phyloP scores from a whole-genome alignment of 495 filamentous ascomycete genomes.

The Chaetomidium leptoderma region DNA sequence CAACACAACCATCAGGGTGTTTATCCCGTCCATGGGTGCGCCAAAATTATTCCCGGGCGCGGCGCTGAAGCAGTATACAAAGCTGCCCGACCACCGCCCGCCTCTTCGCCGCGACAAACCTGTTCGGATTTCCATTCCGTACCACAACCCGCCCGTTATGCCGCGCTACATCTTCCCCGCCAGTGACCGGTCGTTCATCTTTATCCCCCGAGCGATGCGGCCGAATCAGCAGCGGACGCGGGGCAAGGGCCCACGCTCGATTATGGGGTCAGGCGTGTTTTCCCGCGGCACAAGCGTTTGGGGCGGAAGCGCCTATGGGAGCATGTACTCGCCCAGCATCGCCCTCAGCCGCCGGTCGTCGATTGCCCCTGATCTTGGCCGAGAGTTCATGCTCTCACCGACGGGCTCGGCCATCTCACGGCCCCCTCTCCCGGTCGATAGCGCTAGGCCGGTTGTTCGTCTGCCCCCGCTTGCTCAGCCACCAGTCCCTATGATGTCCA shows the following conservation, averaged over 20 bases:
- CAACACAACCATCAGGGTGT: slow-evolving; percentile 76
- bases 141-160: slow-evolving; percentile 47
- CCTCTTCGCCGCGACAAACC: slow-evolving; percentile 95
- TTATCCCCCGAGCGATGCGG: slow-evolving; percentile 89
- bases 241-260: slow-evolving; percentile 63
- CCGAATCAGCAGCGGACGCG: slow-evolving; percentile 83
- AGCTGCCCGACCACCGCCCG: slow-evolving; percentile 89
- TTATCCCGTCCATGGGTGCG: slow-evolving; percentile 63
- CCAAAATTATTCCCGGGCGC: slow-evolving; percentile 67
- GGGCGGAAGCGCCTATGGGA: slow-evolving; percentile 71
- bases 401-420: slow-evolving; percentile 71
- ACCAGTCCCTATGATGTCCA: slow-evolving; percentile 28
- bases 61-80: slow-evolving; percentile 79
- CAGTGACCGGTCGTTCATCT: slow-evolving; percentile 89
- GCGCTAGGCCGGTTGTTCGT: slow-evolving; percentile 73
- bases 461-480: slow-evolving; percentile 59
- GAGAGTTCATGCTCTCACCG: slow-evolving; percentile 70
- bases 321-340: slow-evolving; percentile 82
- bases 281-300: slow-evolving; percentile 66
- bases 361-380: slow-evolving; percentile 67
- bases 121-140: slow-evolving; percentile 86
- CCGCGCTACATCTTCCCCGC: slow-evolving; percentile 89
- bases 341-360: slow-evolving; percentile 91
- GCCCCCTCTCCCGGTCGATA: slow-evolving; percentile 56
- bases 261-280: slow-evolving; percentile 59